Base-by-base conservation (phyloP, 768 basidiomycete genomes). In the Russula earlei region DNA sequence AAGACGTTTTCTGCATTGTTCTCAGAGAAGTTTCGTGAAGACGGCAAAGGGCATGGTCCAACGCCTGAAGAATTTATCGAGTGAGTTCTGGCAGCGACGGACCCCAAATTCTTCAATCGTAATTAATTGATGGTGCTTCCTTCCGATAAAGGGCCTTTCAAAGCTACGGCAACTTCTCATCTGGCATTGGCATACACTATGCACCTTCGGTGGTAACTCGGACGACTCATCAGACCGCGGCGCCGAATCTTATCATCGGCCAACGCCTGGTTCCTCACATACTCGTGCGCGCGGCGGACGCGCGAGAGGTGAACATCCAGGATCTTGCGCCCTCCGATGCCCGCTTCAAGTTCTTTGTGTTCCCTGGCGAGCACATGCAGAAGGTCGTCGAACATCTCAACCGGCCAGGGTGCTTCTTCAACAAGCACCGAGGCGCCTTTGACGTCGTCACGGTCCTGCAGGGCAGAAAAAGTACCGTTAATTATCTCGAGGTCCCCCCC, bases 161-260 rank as follows among this genome's bases (percentile, higher is more conserved):
- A 56, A 70, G 67, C 1, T 77, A 72, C 56, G 75, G 78, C 45
- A 67, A 67, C 14, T 77, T 80, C 67, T 69, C 72, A 2, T 75
- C 73, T 53, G 77, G 75, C 24, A 73, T 76, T 45, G 74, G 75
- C n/a, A 72, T 78, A 40, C 76, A 77, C 63, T 81, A 80, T 61
- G 48, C 60, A 7, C 67, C 75, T 6, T 80, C 77, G 22, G 49
- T 64, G 0, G 65, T 71, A 46, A 71, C 74, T n/a, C 53, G 66
- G 41, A 46, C 69, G 9, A 59, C 63, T 11, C 63, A 74, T 55
- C 75, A 77, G 56, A 15, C 65, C 5, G 57, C 67, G 52, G 77
- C 77, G 4, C 49, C 66, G 4, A 68, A 70, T 43, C 67, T 81
- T 14, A 65, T 69, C 48, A 66, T 79, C 38, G 80, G 80, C n/a